These are phyloP conservation scores for Colletotrichum destructivum DNA, from an alignment of 2,329 filamentous ascomycete genomes.

Conservation along the genomic window DNA sequence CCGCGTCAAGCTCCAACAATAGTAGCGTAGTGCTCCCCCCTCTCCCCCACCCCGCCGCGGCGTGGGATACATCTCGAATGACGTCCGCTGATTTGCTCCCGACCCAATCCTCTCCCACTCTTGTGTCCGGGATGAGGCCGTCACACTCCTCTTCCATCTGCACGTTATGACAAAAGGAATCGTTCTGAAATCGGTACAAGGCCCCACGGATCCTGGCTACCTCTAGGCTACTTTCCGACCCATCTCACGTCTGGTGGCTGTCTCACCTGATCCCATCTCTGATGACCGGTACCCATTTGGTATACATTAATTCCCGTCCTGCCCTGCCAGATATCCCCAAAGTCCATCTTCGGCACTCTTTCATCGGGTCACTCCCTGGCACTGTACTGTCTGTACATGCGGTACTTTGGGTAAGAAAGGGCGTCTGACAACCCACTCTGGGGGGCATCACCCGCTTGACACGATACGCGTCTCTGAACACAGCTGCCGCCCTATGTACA, in stretches of 20 bases:
- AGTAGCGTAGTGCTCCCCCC: constrained; percentile 33
- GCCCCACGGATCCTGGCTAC: constrained; percentile 24
- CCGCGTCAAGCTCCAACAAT: constrained; percentile 37
- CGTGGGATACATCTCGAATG: constrained; percentile 40
- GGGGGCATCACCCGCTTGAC: not conserved
- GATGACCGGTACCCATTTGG: constrained; percentile 15
- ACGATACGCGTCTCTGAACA: constrained; percentile 23
- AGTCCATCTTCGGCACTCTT: constrained; percentile 17
- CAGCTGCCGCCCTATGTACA: not conserved
- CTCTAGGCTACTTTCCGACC: constrained; percentile 25
- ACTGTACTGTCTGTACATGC: constrained; percentile 1
- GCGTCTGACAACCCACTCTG: constrained; percentile 35
- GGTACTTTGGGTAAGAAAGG: not conserved
- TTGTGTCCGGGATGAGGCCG: constrained; percentile 41
- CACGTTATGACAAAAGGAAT: constrained; percentile 44
- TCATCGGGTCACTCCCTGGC: constrained; percentile 22
- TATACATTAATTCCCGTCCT: constrained; percentile 11
- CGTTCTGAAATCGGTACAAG: constrained; percentile 27
- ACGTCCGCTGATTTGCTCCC: constrained; percentile 42
- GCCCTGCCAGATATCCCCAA: constrained; percentile 16
- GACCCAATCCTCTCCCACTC: constrained; percentile 41
- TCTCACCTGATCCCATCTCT: constrained; percentile 18
- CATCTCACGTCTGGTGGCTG: not conserved
- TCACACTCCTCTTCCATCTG: constrained; percentile 41
- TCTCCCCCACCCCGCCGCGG: constrained; percentile 28